Base-by-base conservation (phyloP, 257 asterid genomes). In the Nicotiana knightiana region DNA sequence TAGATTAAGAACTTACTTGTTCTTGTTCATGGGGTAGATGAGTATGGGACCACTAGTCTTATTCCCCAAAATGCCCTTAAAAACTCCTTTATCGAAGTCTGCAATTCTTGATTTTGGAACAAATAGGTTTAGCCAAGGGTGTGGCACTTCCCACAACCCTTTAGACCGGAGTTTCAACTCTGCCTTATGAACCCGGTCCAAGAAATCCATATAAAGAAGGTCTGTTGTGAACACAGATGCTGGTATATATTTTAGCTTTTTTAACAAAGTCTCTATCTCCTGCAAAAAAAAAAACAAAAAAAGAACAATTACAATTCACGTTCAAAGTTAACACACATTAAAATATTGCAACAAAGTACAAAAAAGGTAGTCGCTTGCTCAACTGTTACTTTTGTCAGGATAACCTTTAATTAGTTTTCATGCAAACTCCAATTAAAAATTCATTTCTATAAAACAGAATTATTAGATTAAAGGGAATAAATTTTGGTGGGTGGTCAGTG, bases 181-280 rank as follows among this genome's bases (percentile, higher is more conserved):
- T 37, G 96, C 96, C 86, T 91, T 92, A 91, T 92, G 96, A 87
- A 93, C 98, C 87, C 98, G 93, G 91, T 92, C 95, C 81, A 93
- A 76, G 82, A 93, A 93, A 78, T 92, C 94, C 35, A 90, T 88
- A 67, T 92, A 93, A 0, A 93, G 90, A 35, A 93, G 87, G 83
- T 93, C 98, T 0, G 97, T 93, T 3, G 91, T 91, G 57, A 92
- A 93, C 3, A 81, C 89, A 2, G 97, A 83, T 0, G 88, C 90
- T 17, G 93, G 93, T 67, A 93, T 92, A 30, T 82, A 93, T 43
- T 88, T 88, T 66, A 93, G 62, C 39, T 86, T 87, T 85, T 85
- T 86, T 83, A 91, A 30, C 12, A 92, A 55, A 0, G 63, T 88
- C 46, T 89, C 92, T 68, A 93, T 92, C 58, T 90, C 94, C 97